Evolutionary conservation across 2,329 filamentous ascomycete species (phyloP).

Genomic region (Proliferodiscus dingleyae): DNA sequence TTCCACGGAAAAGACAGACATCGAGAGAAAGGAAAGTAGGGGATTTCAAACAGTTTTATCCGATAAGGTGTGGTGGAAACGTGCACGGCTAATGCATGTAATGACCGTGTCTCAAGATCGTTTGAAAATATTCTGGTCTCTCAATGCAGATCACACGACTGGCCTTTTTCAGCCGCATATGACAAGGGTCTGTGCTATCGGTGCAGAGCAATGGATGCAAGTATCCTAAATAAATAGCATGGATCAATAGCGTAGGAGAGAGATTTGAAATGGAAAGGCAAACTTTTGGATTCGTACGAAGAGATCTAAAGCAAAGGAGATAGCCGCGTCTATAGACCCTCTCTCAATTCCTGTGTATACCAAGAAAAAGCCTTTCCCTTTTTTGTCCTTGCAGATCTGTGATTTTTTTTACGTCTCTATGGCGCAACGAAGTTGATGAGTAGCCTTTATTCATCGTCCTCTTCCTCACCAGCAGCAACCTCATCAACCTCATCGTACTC

Average conservation of each 20-base stretch:
- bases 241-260: not conserved
- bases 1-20: too few species aligned
- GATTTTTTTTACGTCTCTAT: not conserved
- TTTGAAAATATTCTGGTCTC: not conserved
- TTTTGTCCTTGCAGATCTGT: not conserved
- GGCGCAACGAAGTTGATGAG: not conserved
- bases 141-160: not conserved
- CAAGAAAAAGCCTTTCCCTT: not conserved
- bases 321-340: not conserved
- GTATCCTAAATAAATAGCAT: too few species aligned
- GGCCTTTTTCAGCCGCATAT: not conserved
- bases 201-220: too few species aligned
- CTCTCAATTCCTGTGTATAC: not conserved
- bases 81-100: not conserved
- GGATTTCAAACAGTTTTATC: too few species aligned
- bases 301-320: conserved; percentile 1
- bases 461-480: conserved; percentile 5
- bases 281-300: not conserved
- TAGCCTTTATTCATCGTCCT: conserved; percentile 2
- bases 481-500: conserved; percentile 4
- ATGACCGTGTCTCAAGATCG: not conserved
- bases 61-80: not conserved
- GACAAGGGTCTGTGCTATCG: not conserved
- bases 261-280: not conserved
- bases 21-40: too few species aligned